Base-by-base conservation (phyloP, 768 basidiomycete genomes). In the Lentinula guzmanii region DNA sequence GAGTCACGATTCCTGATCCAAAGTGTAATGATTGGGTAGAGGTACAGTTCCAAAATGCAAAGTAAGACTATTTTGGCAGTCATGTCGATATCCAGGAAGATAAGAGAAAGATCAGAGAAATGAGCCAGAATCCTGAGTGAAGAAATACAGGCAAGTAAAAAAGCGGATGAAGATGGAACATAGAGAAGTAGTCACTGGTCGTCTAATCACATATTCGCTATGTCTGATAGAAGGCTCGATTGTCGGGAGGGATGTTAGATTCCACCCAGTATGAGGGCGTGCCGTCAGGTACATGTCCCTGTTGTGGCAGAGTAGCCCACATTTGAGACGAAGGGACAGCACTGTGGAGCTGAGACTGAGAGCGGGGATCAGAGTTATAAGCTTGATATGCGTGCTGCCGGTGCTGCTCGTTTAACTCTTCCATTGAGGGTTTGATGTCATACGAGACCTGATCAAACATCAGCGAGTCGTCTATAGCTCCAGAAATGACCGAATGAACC, bases 371-470 rank as follows among this genome's bases (percentile, higher is more conserved):
- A 4, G 34, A 24, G 35, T 53, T 53, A n/a, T 60, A 52, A n/a
- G 51, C n/a, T 46, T 60, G 58, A 2, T 48, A 41, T 10, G 24
- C n/a, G 18, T 60, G 58, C 51, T 51, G 59, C 24, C 39, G 59
- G 8, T 60, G 59, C 28, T 60, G 59, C 50, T 52, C 43, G 34
- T 52, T 50, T n/a, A 60, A 34, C 35, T 42, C 51, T 33, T 60
- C 59, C 48, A 60, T 42, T 28, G 59, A 52, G 35, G 59, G 59
- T 24, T 60, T 60, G 8, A 60, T 37, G 31, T 60, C 59, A 41
- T 60, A 60, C 37, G 58, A 37, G 21, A 59, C 46, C 21, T 15
- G 41, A 31, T 59, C 58, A 33, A 48, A 59, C 31, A 59, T 59
- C 58, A 59, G 34, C 16, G 43, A n/a, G 11, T 56, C 54, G 5